These are phyloP conservation scores for Oryza meridionalis DNA, from an alignment of 176 grass and related monocot species.

Conservation along the genomic window DNA sequence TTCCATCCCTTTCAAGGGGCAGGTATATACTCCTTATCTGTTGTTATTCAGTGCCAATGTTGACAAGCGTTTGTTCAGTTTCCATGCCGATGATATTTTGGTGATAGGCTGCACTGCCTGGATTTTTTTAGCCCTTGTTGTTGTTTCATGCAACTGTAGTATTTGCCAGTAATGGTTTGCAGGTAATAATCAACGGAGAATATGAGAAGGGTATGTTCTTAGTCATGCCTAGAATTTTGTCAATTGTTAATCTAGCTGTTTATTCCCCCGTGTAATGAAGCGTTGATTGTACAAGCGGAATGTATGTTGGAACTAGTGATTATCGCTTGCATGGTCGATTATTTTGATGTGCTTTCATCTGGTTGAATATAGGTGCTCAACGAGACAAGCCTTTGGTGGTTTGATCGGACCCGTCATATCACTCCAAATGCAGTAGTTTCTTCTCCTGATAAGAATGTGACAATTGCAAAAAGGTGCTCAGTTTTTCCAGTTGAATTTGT, in stretches of 20 bases:
- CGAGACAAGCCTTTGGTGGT: constrained; percentile 97
- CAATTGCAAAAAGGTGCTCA: constrained; percentile 87
- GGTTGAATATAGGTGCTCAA: constrained; percentile 79
- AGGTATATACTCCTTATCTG: constrained; percentile 55
- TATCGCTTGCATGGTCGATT: background rate
- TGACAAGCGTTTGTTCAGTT: background rate
- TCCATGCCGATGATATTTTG: background rate
- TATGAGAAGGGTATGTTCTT: background rate
- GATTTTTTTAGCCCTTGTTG: background rate
- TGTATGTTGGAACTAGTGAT: background rate
- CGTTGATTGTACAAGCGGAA: background rate
- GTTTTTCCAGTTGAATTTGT: constrained; percentile 99
- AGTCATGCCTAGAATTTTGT: background rate
- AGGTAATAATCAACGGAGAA: background rate
- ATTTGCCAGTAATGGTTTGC: background rate
- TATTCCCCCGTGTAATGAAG: background rate
- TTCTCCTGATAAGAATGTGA: constrained; percentile 90
- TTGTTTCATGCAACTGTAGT: background rate
- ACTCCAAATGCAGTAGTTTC: constrained; percentile 93
- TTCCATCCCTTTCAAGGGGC: constrained; percentile 97
- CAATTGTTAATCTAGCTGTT: background rate
- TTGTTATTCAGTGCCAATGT: background rate
- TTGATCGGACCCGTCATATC: constrained; percentile 75
- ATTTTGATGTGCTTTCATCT: background rate
- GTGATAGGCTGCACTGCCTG: background rate